Evolutionary conservation across 371 early-diverging fungal genomes (phyloP).

Genomic region (Coemansia sp.): DNA sequence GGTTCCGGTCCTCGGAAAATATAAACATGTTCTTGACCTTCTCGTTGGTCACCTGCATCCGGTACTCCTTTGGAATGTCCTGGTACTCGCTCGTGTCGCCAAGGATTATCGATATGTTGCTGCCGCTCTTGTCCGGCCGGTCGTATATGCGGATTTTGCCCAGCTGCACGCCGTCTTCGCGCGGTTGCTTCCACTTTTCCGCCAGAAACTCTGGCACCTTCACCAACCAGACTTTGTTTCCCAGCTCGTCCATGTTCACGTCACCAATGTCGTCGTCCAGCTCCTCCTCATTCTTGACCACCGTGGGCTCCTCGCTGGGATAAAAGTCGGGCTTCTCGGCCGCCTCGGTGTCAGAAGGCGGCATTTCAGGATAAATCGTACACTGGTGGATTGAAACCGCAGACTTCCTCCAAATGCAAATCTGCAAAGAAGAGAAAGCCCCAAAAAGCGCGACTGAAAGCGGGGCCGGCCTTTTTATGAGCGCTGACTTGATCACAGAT

Average conservation of each 20-base stretch:
- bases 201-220: conserved; percentile 89
- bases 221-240: conserved; percentile 85
- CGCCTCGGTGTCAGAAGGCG: conserved; percentile 24
- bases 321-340: conserved; percentile 36
- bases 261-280: conserved; percentile 70
- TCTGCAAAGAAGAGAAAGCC: background rate
- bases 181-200: conserved; percentile 69
- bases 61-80: conserved; percentile 74
- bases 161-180: conserved; percentile 63
- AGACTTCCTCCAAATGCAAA: background rate
- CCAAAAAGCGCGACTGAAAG: background rate
- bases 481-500: too few relatives aligned
- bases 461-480: too few relatives aligned
- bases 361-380: conserved; percentile 3
- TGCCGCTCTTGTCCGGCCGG: conserved; percentile 55
- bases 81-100: conserved; percentile 57
- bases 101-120: conserved; percentile 61
- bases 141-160: conserved; percentile 80
- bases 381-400: too few relatives aligned
- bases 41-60: conserved; percentile 65
- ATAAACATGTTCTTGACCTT: conserved; percentile 75
- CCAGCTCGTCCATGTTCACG: conserved; percentile 63
- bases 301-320: background rate
- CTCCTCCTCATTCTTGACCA: conserved; percentile 20
- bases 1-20: conserved; percentile 64